Conservation (phyloP, 331 rosid species). For the Dryas integrifolia region DNA sequence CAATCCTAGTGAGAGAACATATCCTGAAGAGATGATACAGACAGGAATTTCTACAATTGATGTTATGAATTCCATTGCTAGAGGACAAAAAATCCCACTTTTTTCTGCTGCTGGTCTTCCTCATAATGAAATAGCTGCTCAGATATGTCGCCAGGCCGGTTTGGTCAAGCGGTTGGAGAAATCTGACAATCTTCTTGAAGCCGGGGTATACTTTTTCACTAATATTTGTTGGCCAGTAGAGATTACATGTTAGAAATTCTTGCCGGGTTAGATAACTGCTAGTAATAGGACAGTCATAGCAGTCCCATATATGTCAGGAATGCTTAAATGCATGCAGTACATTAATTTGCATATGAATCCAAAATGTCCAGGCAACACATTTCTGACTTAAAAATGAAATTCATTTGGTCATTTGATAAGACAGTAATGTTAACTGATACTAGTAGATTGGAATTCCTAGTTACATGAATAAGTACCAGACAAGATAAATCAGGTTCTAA, state of each 20-base stretch:
- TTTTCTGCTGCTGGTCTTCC: slow-evolving; percentile 99
- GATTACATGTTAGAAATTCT: background rate
- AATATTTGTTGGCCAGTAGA: slow-evolving; percentile 2
- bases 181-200: slow-evolving; percentile 74
- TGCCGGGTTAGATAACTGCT: background rate
- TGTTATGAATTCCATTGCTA: slow-evolving; percentile 98
- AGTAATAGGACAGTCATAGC: background rate
- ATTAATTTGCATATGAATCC: background rate
- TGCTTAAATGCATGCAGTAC: background rate
- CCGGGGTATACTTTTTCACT: slow-evolving; percentile 42
- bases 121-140: slow-evolving; percentile 98
- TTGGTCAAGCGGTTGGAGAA: slow-evolving; percentile 94
- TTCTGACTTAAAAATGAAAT: background rate
- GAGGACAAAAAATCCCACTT: slow-evolving; percentile 98
- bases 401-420: background rate
- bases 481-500: background rate
- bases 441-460: background rate
- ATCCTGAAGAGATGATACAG: slow-evolving; percentile 99
- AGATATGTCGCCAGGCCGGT: slow-evolving; percentile 99
- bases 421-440: background rate
- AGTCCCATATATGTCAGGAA: background rate
- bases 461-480: background rate
- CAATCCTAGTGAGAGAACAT: slow-evolving; percentile 99
- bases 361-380: background rate
- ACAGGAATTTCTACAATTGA: slow-evolving; percentile 98